Evolutionary conservation across 352 stramenopile species (phyloP), one percentile per base, ranked within the genome.

Genomic region (Globisporangium carolinianum): DNA sequence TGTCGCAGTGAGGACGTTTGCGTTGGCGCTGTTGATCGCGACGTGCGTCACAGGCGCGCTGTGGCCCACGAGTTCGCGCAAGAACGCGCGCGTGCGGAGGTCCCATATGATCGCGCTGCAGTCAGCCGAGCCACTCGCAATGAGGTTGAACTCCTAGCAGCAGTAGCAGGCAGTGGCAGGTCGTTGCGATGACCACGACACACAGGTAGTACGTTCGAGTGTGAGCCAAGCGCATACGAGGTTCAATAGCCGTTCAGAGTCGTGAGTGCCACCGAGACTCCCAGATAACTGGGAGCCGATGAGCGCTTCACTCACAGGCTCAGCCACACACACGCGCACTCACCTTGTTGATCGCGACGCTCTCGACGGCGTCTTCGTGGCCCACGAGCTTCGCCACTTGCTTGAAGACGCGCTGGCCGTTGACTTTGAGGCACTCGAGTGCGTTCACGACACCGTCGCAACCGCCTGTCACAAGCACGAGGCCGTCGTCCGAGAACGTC

Each of bases 361-460:
- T 82, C 18, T 70, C 53, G 1, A 92, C 78, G 2, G 67, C 66
- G 53, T 86, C 76, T 35, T 72, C 75, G 57, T 92, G 83, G 0
- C 79, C 83, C 5, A 89, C 76, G 14, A 90, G 68, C 51, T 89
- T 92, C 0, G 68, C 61, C 18, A 82, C 60, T 56, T 92, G 79
- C 55, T 78, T 84, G 47, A 92, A 90, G 8, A 84, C 51, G 18
- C 83, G 68, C 35, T 84, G 74, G 0, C 79, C 76, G 9, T 79
- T 65, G 1, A 60, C 43, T 62, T 92, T 92, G 4, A 61, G 71
- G 52, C 73, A 89, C 55, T 88, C 78, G 11, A 90, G 70, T 10
- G 89, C 67, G 48, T 89, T 92, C 24, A 92, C 83, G 1, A 84
- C 72, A 6, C 77, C 75, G 53, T 92, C 83, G 45, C 88, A 66